These are phyloP conservation scores for Amanita brunnescens DNA, from an alignment of 768 basidiomycete genomes.

Conservation along the genomic window DNA sequence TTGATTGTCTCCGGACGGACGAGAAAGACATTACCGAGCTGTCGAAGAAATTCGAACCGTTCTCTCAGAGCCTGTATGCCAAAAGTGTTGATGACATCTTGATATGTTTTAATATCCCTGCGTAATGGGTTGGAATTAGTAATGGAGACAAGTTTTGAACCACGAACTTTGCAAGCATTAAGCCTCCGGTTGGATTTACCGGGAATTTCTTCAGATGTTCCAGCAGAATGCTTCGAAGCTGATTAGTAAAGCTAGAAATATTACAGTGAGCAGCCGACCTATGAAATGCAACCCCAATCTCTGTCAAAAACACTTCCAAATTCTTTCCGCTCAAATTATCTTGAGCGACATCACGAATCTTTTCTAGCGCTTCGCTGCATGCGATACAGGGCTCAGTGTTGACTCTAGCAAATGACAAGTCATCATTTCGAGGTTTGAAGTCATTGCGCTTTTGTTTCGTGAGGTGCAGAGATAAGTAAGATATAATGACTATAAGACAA, in stretches of 20 bases:
- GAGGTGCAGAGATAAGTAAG: slow-evolving; percentile 60
- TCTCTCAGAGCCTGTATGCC: slow-evolving; percentile 77
- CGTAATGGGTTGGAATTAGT: neutral
- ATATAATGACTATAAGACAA: slow-evolving; percentile 55
- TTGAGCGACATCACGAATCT: slow-evolving; percentile 66
- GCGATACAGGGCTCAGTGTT: slow-evolving; percentile 89
- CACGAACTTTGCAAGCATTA: slow-evolving; percentile 94
- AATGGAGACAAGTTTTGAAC: neutral
- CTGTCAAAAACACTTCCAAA: slow-evolving; percentile 83
- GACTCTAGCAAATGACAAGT: slow-evolving; percentile 86
- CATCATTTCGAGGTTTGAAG: slow-evolving; percentile 96
- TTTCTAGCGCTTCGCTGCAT: slow-evolving; percentile 81
- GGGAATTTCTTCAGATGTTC: slow-evolving; percentile 96
- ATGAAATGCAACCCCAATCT: slow-evolving; percentile 92
- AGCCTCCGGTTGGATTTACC: slow-evolving; percentile 90
- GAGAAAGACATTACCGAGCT: slow-evolving; percentile 95
- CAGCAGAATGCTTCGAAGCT: slow-evolving; percentile 58
- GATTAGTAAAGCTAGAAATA: slow-evolving; percentile 1
- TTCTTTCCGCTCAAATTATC: slow-evolving; percentile 88
- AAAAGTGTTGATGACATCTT: slow-evolving; percentile 83
- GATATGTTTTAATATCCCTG: slow-evolving; percentile 95
- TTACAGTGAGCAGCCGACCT: slow-evolving; percentile 34
- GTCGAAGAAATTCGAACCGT: slow-evolving; percentile 96
- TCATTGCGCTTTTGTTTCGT: slow-evolving; percentile 92
- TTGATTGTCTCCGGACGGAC: slow-evolving; percentile 92